Evolutionary conservation across 352 stramenopile genomes (phyloP).

Genomic region (Phytopythium ostracodes): DNA sequence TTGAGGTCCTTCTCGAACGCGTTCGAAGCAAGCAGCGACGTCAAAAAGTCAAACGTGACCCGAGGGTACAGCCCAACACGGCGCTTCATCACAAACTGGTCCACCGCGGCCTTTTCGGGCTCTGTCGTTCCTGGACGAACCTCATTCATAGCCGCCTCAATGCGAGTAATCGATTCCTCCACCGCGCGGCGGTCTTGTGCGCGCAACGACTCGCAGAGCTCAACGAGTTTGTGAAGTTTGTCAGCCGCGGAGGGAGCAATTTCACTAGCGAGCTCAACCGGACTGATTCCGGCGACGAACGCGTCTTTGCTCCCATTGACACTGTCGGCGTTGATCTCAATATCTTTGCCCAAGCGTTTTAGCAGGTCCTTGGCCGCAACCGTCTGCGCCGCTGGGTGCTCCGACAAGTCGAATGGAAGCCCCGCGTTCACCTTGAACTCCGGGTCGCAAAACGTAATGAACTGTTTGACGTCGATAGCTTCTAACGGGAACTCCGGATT

Average conservation of each 20-base stretch:
- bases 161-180: constrained; percentile 38
- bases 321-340: constrained; percentile 75
- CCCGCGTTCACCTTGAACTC: constrained; percentile 34
- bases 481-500: constrained; percentile 76
- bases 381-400: constrained; percentile 87
- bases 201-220: constrained; percentile 46
- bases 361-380: constrained; percentile 94
- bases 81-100: constrained; percentile 59
- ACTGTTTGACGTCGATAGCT: constrained; percentile 59
- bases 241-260: constrained; percentile 11
- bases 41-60: constrained; percentile 78
- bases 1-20: constrained; percentile 57
- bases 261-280: constrained; percentile 27
- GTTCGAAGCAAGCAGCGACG: constrained; percentile 59
- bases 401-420: constrained; percentile 92
- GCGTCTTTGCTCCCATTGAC: constrained; percentile 77
- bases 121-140: constrained; percentile 17
- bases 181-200: constrained; percentile 48
- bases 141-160: constrained; percentile 54
- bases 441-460: constrained; percentile 73
- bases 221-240: constrained; percentile 46
- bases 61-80: constrained; percentile 53
- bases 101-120: constrained; percentile 16
- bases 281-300: constrained; percentile 62
- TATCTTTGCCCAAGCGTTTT: constrained; percentile 90